Evolutionary conservation across 441 rosid species (phyloP).

Genomic region (Pelargonium citronellum): DNA sequence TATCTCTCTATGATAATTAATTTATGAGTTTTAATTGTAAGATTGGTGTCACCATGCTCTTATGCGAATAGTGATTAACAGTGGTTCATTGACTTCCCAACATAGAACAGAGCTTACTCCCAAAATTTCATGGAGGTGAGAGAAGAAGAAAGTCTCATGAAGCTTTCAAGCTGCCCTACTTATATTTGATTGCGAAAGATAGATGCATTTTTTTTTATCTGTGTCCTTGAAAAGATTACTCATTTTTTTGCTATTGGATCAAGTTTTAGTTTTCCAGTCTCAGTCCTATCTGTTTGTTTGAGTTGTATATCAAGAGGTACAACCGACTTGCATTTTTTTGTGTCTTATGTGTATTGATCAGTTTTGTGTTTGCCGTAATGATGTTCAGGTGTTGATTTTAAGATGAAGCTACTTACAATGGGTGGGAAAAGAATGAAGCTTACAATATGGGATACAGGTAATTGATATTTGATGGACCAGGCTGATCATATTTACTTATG

Average conservation of each 20-base stretch:
- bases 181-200: neutral
- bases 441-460: conserved; percentile 81
- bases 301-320: neutral
- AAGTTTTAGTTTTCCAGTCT: too few relatives aligned
- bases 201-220: neutral
- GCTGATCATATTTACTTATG: neutral
- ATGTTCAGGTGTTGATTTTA: conserved; percentile 68
- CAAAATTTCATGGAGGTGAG: neutral
- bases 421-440: conserved; percentile 64
- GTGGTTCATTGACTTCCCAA: neutral
- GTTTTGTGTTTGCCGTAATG: conserved; percentile 6
- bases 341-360: too few relatives aligned
- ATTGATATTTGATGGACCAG: conserved; percentile 17
- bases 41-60: too few relatives aligned
- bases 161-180: neutral
- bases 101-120: neutral
- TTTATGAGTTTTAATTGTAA: neutral
- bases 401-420: conserved; percentile 46
- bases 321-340: too few relatives aligned
- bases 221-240: neutral
- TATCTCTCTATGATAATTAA: neutral
- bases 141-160: neutral
- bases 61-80: neutral
- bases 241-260: neutral
- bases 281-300: neutral